These are phyloP conservation scores for Marchantia paleacea DNA, from an alignment of 225 moss, liverwort and hornwort species.

Conservation along the genomic window DNA sequence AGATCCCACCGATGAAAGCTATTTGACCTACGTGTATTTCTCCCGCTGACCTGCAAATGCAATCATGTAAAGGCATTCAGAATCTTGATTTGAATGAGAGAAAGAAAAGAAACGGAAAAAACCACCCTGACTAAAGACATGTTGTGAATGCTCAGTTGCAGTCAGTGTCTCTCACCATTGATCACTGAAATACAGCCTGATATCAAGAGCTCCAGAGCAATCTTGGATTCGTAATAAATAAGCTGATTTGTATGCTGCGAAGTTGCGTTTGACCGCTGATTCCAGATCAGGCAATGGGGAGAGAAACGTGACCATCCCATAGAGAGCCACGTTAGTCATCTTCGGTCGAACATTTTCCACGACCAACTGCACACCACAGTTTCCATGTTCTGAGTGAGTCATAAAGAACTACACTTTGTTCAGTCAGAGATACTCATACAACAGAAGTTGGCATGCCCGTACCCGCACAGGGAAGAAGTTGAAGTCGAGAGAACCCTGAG, in stretches of 20 bases:
- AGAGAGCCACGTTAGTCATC: slow-evolving; percentile 49
- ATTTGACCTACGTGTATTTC: slow-evolving; percentile 51
- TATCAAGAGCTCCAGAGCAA: slow-evolving; percentile 41
- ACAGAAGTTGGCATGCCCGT: not conserved
- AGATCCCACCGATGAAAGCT: slow-evolving; percentile 47
- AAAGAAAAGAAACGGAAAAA: not conserved
- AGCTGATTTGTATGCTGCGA: slow-evolving; percentile 31
- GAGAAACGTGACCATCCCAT: slow-evolving; percentile 46
- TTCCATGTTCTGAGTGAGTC: not conserved
- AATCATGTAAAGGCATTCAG: not conserved
- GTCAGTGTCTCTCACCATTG: slow-evolving; percentile 38
- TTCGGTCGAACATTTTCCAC: slow-evolving; percentile 43
- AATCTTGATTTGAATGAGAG: not conserved
- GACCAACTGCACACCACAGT: slow-evolving; percentile 36
- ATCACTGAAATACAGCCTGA: slow-evolving; percentile 45
- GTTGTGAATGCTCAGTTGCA: too few relatives aligned
- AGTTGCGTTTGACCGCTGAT: slow-evolving; percentile 29
- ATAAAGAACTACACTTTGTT: not conserved
- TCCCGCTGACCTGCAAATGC: slow-evolving; percentile 47
- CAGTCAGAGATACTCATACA: not conserved
- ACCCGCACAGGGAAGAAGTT: slow-evolving; percentile 30
- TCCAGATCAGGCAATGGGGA: slow-evolving; percentile 29
- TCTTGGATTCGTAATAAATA: slow-evolving; percentile 49
- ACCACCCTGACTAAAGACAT: not conserved
- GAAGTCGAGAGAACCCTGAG: slow-evolving; percentile 20